Conservation (phyloP, 2,329 filamentous ascomycete species). For the Talaromyces amestolkiae region DNA sequence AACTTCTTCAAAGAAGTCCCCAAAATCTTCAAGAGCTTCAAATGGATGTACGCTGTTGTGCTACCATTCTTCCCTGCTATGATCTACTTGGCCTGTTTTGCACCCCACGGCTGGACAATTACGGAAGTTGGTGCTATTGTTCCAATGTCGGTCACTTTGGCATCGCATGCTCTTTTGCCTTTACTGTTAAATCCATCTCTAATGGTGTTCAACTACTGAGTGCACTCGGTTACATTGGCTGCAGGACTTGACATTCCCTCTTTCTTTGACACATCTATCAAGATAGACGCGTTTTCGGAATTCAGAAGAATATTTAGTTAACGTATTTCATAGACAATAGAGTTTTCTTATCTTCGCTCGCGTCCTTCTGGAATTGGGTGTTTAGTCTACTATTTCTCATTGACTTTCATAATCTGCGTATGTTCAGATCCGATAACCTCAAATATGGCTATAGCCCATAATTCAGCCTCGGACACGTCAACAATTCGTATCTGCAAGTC, state of each 20-base stretch:
- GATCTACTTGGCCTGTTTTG: constrained; percentile 30
- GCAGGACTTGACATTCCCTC: neutral
- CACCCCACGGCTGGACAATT: constrained; percentile 43
- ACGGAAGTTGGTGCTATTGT: constrained; percentile 24
- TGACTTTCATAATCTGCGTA: neutral
- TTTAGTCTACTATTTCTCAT: neutral
- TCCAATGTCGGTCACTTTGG: constrained; percentile 23
- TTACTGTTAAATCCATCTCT: constrained; percentile 25
- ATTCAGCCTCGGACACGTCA: constrained; percentile 7
- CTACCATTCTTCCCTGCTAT: constrained; percentile 25
- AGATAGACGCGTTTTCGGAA: neutral
- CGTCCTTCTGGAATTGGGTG: too few species aligned
- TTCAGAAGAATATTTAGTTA: neutral
- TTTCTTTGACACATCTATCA: neutral
- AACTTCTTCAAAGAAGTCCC: constrained; percentile 84
- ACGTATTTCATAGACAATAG: neutral
- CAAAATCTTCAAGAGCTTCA: constrained; percentile 75
- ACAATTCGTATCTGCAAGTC: neutral
- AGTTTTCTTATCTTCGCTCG: neutral
- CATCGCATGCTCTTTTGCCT: constrained; percentile 23
- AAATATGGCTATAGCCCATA: neutral
- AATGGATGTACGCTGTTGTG: constrained; percentile 58
- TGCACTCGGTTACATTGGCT: neutral
- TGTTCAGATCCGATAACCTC: neutral
- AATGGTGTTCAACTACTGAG: constrained; percentile 26